Conservation (phyloP, 371 early-diverging fungal genomes). For the Actinomortierella wolfii region DNA sequence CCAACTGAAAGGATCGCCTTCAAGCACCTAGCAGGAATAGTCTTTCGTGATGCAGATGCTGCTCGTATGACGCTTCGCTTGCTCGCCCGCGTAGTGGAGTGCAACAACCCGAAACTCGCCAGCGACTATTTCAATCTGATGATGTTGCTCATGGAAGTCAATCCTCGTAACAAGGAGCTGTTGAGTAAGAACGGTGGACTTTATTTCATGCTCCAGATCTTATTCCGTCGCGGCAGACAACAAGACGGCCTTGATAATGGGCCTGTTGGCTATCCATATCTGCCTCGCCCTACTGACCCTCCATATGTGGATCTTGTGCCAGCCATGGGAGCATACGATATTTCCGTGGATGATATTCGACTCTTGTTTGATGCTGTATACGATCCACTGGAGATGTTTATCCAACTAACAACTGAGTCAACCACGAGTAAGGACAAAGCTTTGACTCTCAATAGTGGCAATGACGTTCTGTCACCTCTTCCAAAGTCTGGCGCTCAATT, state of each 20-base stretch:
- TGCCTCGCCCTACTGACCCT: slow-evolving; percentile 27
- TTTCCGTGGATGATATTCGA: slow-evolving; percentile 44
- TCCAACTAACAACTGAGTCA: slow-evolving; percentile 20
- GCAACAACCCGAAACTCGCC: slow-evolving; percentile 43
- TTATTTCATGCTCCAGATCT: slow-evolving; percentile 43
- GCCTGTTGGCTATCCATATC: slow-evolving; percentile 20
- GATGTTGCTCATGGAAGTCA: slow-evolving; percentile 50
- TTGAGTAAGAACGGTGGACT: slow-evolving; percentile 39
- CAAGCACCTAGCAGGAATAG: slow-evolving; percentile 44
- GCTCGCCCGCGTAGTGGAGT: slow-evolving; percentile 37
- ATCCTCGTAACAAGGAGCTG: slow-evolving; percentile 50
- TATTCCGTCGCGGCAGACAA: slow-evolving; percentile 44
- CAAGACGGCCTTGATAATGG: slow-evolving; percentile 21
- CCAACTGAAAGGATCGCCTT: slow-evolving; percentile 39
- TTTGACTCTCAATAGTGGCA: slow-evolving; percentile 2
- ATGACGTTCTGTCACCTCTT: slow-evolving; percentile 21
- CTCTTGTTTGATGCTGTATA: slow-evolving; percentile 48
- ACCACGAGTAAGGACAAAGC: slow-evolving; percentile 8
- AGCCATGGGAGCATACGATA: slow-evolving; percentile 48
- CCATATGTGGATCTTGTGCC: slow-evolving; percentile 49
- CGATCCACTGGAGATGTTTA: slow-evolving; percentile 47
- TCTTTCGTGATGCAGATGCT: slow-evolving; percentile 48
- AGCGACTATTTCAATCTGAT: slow-evolving; percentile 47
- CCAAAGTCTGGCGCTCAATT: slow-evolving; percentile 24
- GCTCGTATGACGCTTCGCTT: slow-evolving; percentile 49